phyloP scores from a whole-genome alignment of 1,284 basidiomycete genomes.

The Caloboletus firmus region DNA sequence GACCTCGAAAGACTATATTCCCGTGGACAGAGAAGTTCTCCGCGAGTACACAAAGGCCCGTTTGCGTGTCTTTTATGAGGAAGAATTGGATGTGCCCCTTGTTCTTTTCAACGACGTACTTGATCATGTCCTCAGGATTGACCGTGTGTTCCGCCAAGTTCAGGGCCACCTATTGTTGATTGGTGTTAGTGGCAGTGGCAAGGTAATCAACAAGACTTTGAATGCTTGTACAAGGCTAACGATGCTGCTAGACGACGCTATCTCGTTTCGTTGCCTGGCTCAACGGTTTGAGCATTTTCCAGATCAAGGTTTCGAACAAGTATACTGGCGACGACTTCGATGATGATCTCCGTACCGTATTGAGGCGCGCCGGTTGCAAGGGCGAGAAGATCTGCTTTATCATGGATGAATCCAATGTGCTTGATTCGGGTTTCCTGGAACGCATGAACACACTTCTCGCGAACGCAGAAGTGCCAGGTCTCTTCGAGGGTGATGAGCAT shows the following conservation, averaged over 20 bases:
- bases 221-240: conserved; percentile 13
- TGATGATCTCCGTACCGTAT: conserved; percentile 91
- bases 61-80: conserved; percentile 93
- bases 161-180: conserved; percentile 97
- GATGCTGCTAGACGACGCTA: conserved; percentile 75
- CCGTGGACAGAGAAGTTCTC: conserved; percentile 90
- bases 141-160: conserved; percentile 98
- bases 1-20: conserved; percentile 97
- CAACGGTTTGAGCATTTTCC: conserved; percentile 98
- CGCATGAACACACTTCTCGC: conserved; percentile 99
- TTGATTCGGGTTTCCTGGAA: conserved; percentile 97
- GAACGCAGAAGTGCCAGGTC: conserved; percentile 98
- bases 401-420: conserved; percentile 99
- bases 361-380: conserved; percentile 94
- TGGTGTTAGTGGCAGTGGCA: conserved; percentile 96
- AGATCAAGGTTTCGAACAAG: conserved; percentile 98
- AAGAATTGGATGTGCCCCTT: conserved; percentile 97
- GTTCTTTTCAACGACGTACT: conserved; percentile 98
- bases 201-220: conserved; percentile 54
- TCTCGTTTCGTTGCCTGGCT: conserved; percentile 99
- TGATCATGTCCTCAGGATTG: conserved; percentile 95
- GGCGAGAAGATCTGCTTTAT: conserved; percentile 99
- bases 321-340: conserved; percentile 99
- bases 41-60: conserved; percentile 97
- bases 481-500: conserved; percentile 98